Evolutionary conservation across 2,329 filamentous ascomycete genomes (phyloP), one percentile per base, ranked within the genome.

Genomic region (Paecilomyces variotii): DNA sequence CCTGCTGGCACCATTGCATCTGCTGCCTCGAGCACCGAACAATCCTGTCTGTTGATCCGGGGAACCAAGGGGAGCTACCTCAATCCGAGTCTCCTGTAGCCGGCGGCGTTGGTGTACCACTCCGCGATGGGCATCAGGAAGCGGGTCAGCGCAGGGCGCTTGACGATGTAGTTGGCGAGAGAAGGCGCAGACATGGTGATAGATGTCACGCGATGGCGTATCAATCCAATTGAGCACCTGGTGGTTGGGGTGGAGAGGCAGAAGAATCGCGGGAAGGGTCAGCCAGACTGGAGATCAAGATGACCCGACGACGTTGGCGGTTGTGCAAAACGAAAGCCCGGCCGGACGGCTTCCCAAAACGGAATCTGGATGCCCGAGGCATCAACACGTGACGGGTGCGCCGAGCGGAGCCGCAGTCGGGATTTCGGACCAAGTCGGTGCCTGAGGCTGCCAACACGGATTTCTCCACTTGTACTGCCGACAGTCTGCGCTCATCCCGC

Each of bases 31-130:
- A 53, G 6, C 51, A 27, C n/a, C 10, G 19, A 28, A 24, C 25
- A 57, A 51, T 50, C 27, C 54, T 61, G 45, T 12, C 52, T 28
- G 39, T 52, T 14, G 19, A 59, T 25, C 14, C n/a, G 24, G 49
- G 55, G 26, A n/a, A 19, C 11, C n/a, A 52, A 27, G 12, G 39
- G 39, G n/a, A 19, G 79, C 76, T 88, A 96, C 91, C 83, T 89
- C 79, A 97, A 83, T 72, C 93, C 93, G 72, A 97, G 83, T 84
- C 93, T 86, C 79, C 91, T 88, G 84, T 97, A 96, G 74, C 93
- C 93, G 69, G 92, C 84, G 70, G 91, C 88, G 74, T 93, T 88
- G 79, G 80, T 79, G 81, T 97, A 97, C 91, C 91, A 96, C 72
- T 86, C 84, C 77, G 92, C 85, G 65, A 96, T 74, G 66, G 94